phyloP scores from a whole-genome alignment of 495 filamentous ascomycete species.

The Penicillium canescens region DNA sequence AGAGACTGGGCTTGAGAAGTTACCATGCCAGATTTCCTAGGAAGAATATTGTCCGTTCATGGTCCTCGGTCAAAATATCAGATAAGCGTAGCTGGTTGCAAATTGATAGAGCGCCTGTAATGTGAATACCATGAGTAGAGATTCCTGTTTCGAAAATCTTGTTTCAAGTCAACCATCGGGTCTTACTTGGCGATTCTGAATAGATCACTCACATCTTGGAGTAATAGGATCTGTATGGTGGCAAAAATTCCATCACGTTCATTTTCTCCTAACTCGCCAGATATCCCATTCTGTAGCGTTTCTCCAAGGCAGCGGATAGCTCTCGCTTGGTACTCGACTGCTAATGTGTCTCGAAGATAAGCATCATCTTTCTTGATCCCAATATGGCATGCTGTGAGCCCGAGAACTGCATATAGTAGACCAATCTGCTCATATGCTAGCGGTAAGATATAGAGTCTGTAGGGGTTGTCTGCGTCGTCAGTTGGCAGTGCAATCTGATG shows the following conservation, averaged over 20 bases:
- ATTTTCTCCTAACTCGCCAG: constrained; percentile 23
- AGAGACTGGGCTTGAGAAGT: not conserved
- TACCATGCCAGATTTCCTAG: constrained; percentile 40
- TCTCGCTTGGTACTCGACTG: constrained; percentile 38
- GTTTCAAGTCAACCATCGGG: not conserved
- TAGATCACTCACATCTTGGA: constrained; percentile 35
- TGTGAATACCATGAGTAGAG: constrained; percentile 39
- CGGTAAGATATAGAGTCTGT: constrained; percentile 35
- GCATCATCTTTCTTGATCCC: constrained; percentile 26
- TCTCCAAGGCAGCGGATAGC: constrained; percentile 34
- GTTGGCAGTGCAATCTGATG: constrained; percentile 37
- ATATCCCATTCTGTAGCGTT: constrained; percentile 29
- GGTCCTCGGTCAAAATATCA: constrained; percentile 23
- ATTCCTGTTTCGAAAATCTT: constrained; percentile 40
- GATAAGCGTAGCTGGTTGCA: constrained; percentile 31
- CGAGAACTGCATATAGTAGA: constrained; percentile 35
- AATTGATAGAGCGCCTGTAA: constrained; percentile 41
- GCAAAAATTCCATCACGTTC: constrained; percentile 38
- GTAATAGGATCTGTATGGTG: constrained; percentile 39
- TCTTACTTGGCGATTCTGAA: not conserved
- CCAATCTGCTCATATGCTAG: constrained; percentile 37
- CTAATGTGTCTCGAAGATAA: constrained; percentile 27
- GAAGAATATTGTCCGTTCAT: constrained; percentile 38
- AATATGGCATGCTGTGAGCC: constrained; percentile 36
- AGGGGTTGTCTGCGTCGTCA: constrained; percentile 30